These are phyloP conservation scores for Trifolium dubium DNA, from an alignment of 306 rosid species.

Conservation along the genomic window DNA sequence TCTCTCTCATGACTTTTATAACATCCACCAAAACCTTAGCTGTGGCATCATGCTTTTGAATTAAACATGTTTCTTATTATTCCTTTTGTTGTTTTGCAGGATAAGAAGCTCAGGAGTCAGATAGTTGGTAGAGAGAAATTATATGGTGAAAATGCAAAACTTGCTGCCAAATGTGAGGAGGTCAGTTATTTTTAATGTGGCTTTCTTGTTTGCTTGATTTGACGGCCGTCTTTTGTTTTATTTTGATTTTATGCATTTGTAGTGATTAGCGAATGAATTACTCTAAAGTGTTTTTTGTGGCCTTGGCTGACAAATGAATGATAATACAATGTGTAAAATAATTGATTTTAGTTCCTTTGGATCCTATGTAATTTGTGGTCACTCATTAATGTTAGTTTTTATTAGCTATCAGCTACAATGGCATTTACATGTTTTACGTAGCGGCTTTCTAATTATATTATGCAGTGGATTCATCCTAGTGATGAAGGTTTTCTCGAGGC, in stretches of 20 bases:
- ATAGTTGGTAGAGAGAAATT: constrained; percentile 64
- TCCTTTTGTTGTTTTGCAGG: constrained; percentile 47
- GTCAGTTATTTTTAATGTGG: constrained; percentile 45
- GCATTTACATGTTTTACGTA: constrained; percentile 14
- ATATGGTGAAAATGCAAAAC: constrained; percentile 70
- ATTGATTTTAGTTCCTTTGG: not conserved
- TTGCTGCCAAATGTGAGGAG: constrained; percentile 83
- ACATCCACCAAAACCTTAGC: no score
- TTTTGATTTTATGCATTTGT: not conserved
- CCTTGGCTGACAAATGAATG: not conserved
- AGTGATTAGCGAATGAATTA: not conserved
- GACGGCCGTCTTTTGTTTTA: not conserved
- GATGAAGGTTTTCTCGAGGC: constrained; percentile 82
- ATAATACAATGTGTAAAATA: constrained; percentile 25
- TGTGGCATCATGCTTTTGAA: no score
- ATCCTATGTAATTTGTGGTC: not conserved
- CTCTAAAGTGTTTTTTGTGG: not conserved
- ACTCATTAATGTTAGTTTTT: not conserved
- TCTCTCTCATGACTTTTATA: no score
- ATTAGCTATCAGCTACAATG: constrained; percentile 7
- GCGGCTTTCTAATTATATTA: constrained; percentile 15
- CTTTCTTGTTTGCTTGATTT: constrained; percentile 1
- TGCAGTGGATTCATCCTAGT: constrained; percentile 88
- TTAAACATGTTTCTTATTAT: constrained; percentile 13
- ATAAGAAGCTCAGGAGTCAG: constrained; percentile 79